Base-by-base conservation (phyloP, 108 stramenopile genomes). In the Poteriospumella lacustris region DNA sequence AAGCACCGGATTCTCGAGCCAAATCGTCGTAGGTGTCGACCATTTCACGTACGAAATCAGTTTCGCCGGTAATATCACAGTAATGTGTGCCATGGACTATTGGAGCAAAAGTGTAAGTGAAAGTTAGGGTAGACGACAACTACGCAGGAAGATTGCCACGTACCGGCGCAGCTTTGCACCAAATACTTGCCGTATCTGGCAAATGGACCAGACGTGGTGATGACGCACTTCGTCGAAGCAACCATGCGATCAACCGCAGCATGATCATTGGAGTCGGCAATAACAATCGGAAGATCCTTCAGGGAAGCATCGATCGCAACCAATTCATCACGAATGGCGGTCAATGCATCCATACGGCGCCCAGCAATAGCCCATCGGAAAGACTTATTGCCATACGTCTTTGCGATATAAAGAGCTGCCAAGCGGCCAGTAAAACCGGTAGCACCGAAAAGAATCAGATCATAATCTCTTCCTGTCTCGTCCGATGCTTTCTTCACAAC, bases 51-150 rank as follows among this genome's bases (percentile, higher is more conserved):
- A 85, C 92, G 94, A 94, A 96, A 3, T 76, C 42, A 1, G 89
- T 85, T 84, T 98, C 96, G 1, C 96, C 94, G 0, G 96, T 96
- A 59, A 95, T 91, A 81, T 98, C 97, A 3, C 83, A 84, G 82
- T 92, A 95, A 83, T 94, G 85, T 9, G 91, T 86, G 24, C 95
- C 95, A 67, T 72, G 40, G 59, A 64, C 60, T 64, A 64, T 34
- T 34, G 3, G 9, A 64, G 36, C 9, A 64, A 56, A 56, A 56
- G 24, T 15, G 52, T 56, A 56, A 19, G 24, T 24, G 24, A 56
- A 15, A 56, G 52, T 19, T 19, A 15, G 52, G 19, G 24, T 56
- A 24, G 24, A 56, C 52, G 52, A 56, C 15, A 19, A 56, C 15
- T 19, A 56, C 52, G 24, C 15, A 56, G 47, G 47, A 52, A 19